Evolutionary conservation across 2,329 filamentous ascomycete genomes (phyloP).

Genomic region (Arachnopeziza araneosa): DNA sequence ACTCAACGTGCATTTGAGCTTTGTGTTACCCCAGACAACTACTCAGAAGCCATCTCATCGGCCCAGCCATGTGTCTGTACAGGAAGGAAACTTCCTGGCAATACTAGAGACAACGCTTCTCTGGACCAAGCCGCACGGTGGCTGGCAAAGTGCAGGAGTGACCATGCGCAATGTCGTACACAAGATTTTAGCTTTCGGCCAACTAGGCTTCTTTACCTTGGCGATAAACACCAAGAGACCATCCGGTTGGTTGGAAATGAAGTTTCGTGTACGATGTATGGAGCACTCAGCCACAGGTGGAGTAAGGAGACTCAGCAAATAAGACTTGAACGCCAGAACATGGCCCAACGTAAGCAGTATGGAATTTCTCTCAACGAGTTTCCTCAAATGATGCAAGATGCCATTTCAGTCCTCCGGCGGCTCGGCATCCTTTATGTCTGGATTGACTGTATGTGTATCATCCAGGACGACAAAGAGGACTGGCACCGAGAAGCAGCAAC

Average conservation of each 20-base stretch:
- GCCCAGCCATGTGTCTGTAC: background rate
- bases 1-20: background rate
- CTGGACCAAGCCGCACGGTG: constrained; percentile 1
- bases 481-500: background rate
- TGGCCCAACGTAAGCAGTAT: background rate
- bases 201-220: background rate
- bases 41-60: background rate
- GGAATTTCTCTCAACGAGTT: background rate
- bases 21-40: background rate
- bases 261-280: background rate
- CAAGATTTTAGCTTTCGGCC: background rate
- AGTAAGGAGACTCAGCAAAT: constrained; percentile 1
- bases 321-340: background rate
- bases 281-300: background rate
- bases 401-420: constrained; percentile 1
- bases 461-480: constrained; percentile 1
- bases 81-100: background rate
- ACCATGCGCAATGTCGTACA: background rate
- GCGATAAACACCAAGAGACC: background rate
- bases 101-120: background rate
- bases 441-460: constrained; percentile 5
- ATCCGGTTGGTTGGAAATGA: constrained; percentile 1
- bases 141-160: background rate
- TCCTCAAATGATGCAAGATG: constrained; percentile 4
- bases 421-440: background rate